Base-by-base conservation (phyloP, 495 filamentous ascomycete species). In the Xylaria castorea region DNA sequence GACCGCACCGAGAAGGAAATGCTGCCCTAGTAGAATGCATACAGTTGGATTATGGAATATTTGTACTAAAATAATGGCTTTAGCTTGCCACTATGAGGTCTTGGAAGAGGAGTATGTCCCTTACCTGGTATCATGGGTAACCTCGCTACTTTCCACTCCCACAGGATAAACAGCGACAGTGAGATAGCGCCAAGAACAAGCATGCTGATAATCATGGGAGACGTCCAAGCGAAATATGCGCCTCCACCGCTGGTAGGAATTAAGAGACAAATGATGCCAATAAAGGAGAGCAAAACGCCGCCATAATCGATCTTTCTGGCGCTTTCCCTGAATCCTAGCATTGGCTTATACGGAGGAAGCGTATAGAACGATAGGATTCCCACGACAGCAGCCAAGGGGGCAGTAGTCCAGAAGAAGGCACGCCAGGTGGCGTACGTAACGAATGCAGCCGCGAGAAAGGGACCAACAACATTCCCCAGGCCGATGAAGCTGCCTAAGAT, bases 401-500 rank as follows among this genome's bases (percentile, higher is more conserved):
- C 66, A 6, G 68, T 55, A 25, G 68, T 32, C 68, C 65, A 76
- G 55, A 76, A 74, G 42, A 73, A 62, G 32, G 61, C 69, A 40
- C 74, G 46, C 74, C 74, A 76, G 1, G 48, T 38, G 3, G 50
- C 25, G 12, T 58, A 48, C 40, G 71, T 34, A 82, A 91, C 91
- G 71, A 93, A 91, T 3, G 89, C 88, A 36, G 92, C 92, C 22
- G 91, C 92, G 22, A 94, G 80, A 27, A 93, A 87, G 27, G 92
- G 92, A 3, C 92, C 92, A n/a, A 92, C 75, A 16, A 88, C 89
- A 72, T 86, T 86, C 30, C 91, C 92, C 50, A 92, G 80, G 20
- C 90, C 92, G 87, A 91, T 92, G 2, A 87, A 87, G 12, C 86
- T 83, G 18, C 91, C 91, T 44, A 92, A 71, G 12, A 76, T 74